Percentiles rank a stretch among this genome's conserved stretches.
These are phyloP conservation scores for Marasmius fiardii DNA, from an alignment of 1,284 basidiomycete genomes.

Conservation along the genomic window DNA sequence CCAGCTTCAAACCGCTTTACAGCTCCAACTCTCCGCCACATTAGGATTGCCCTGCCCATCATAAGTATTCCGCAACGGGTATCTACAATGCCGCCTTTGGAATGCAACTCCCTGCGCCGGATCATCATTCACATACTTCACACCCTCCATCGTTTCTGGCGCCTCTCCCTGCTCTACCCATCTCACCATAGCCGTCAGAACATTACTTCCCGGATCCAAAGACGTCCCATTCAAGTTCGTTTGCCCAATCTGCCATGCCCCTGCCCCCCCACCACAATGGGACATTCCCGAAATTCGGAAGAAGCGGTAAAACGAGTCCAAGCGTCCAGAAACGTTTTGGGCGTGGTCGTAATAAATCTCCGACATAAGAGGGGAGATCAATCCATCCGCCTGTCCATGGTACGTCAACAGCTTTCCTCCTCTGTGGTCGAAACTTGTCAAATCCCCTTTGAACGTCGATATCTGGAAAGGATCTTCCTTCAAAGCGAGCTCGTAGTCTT, in stretches of 20 bases:
- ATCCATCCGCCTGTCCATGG: conserved; percentile 18
- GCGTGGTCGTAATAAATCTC: conserved; percentile 17
- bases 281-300: conserved; percentile 17
- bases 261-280: conserved; percentile 15
- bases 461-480: conserved; percentile 16
- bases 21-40: conserved; percentile 10
- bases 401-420: conserved; percentile 21
- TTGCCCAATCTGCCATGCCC: conserved; percentile 16
- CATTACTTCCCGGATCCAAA: conserved; percentile 12
- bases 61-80: conserved; percentile 14
- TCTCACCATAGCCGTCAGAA: conserved; percentile 14
- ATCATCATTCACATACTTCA: conserved; percentile 12
- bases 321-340: not conserved
- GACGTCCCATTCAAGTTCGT: not conserved
- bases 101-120: conserved; percentile 7
- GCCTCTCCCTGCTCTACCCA: conserved; percentile 18
- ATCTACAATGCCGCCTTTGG: conserved; percentile 15
- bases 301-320: conserved; percentile 16
- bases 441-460: conserved; percentile 17
- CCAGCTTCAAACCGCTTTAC: not conserved
- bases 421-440: conserved; percentile 17
- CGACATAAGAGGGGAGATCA: conserved; percentile 17
- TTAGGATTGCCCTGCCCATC: conserved; percentile 10
- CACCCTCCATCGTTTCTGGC: conserved; percentile 15
- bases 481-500: conserved; percentile 2